Evolutionary conservation across 2,329 filamentous ascomycete species (phyloP), one percentile per base, ranked within the genome.

Genomic region (Aspergillus clavatus): DNA sequence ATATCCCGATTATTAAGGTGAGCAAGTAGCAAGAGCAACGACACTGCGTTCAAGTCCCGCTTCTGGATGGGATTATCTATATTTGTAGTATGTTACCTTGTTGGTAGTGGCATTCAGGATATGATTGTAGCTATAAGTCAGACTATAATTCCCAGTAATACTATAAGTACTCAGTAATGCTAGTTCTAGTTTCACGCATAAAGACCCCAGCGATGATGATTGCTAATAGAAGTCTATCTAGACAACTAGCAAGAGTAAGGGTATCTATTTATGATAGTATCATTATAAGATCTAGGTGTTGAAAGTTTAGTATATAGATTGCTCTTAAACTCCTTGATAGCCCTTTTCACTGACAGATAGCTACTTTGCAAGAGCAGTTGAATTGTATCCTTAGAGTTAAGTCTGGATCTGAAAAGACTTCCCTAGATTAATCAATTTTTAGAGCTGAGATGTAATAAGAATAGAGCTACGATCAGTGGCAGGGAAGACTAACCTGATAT

Each of bases 141-240:
- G 35, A 48, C 73, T 68, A 77, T 38, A 60, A 66, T 29, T 52
- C 48, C 29, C 65, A 38, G 48, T 77, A 76, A 7, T 63, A 39
- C 7, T 60, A 23, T 33, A 74, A 58, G 53, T 76, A 77, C 29
- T 71, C 54, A 0, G 40, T 43, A n/a, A 63, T 65, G 26, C 47
- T 70, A 0, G 60, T 69, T 28, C 63, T 47, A 21, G 65, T 62
- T 38, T 72, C 50, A 22, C 60, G 45, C 11, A 77, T 65, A 47
- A 72, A 77, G 0, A 69, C 62, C 4, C 72, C 71, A 14, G 74
- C 73, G 12, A 71, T 68, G 4, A 71, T 57, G 12, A 77, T 63
- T 1, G 73, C 73, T 23, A 78, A 63, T 10, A 72, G 72, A 22
- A 75, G 65, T 4, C 74, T 70, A 46, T 72, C 67, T 0, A 77